Base-by-base conservation (phyloP, 1,284 basidiomycete genomes). In the Mycosarcoma mackinlayi region DNA sequence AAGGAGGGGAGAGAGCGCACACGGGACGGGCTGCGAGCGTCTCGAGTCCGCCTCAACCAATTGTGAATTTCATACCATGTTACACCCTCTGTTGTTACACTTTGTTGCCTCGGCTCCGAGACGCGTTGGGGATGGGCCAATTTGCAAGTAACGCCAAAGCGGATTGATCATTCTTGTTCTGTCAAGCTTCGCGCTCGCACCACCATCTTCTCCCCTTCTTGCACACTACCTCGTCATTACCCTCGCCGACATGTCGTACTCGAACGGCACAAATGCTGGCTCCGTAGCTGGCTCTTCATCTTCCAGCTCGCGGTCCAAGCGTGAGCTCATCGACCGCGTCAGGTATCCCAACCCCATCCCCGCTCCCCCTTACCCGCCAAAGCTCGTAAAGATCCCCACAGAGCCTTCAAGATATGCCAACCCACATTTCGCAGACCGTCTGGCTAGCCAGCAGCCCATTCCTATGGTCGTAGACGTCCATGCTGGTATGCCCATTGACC, bases 291-390 rank as follows among this genome's bases (percentile, higher is more conserved):
- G 52, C 45, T 54, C 68, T 0, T 49, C 58, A 6, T 47, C 42
- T 19, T 59, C 60, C n/a, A 52, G 34, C 51, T 63, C 59, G 16
- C 50, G 64, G 16, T 70, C 67, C 44, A 73, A 46, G 39, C 75
- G 78, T 19, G 80, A 82, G 48, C 71, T 79, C 51, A 80, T 82
- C 69, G 80, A 81, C 53, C 66, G 80, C 44, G 67, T 79, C 49
- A 68, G 77, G 31, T 82, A 81, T 38, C 78, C 79, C 16, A 82
- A 82, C 52, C 80, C 80, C 14, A 73, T 82, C n/a, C 80, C 80
- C 4, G 70, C 77, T n/a, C 74, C 80, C 13, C 80, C 79, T 35
- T 81, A 79, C 53, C 72, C 80, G 13, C 78, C 80, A 30, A 81
- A 80, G 55, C 75, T 81, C 30, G 57, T 79, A 45, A 71, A 62